Evolutionary conservation across 2,329 filamentous ascomycete genomes (phyloP), one percentile per base, ranked within the genome.

Genomic region (Elsinoe perseae): DNA sequence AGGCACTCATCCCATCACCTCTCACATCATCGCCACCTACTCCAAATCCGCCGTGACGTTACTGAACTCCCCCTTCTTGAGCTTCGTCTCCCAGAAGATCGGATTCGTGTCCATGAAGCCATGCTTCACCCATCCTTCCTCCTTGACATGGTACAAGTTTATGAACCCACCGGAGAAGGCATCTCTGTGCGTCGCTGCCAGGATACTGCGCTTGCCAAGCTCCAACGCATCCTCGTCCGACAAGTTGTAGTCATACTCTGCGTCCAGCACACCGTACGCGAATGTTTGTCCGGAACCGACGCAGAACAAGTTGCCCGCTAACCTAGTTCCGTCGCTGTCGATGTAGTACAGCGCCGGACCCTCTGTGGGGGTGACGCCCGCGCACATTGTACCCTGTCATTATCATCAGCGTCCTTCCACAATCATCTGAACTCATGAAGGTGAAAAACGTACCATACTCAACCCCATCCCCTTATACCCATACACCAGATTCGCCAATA

Each of bases 11-110:
- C 7, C 40, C 14, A 44, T 21, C 30, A 20, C 48, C 2, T 28
- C 43, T 21, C 18, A 52, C 48, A 1, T 28, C 48, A 18, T 34
- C 7, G n/a, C 18, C 30, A 32, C 36, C 54, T 77, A 82, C n/a
- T 80, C 80, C 69, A 95, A 71, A 67, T 84, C 77, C 66, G 86
- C 88, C 58, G 89, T 95, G 55, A 96, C 91, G 71, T 96, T 96
- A 62, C 86, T 92, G 74, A 98, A 98, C 78, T 98, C 93, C 73
- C 91, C 91, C 83, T 95, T 95, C 73, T 95, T 87, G 68, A 98
- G 76, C 84, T 98, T 98, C 50, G 91, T 96, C 80, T 95, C 87
- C 93, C 93, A 98, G 85, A 98, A 98, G 70, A 97, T 95, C 43
- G 92, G 92, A 79, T 97, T 96, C 65, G 92, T 97, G 74, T 98